Base-by-base conservation (phyloP, 2,329 filamentous ascomycete species). In the Fusarium nodosum region DNA sequence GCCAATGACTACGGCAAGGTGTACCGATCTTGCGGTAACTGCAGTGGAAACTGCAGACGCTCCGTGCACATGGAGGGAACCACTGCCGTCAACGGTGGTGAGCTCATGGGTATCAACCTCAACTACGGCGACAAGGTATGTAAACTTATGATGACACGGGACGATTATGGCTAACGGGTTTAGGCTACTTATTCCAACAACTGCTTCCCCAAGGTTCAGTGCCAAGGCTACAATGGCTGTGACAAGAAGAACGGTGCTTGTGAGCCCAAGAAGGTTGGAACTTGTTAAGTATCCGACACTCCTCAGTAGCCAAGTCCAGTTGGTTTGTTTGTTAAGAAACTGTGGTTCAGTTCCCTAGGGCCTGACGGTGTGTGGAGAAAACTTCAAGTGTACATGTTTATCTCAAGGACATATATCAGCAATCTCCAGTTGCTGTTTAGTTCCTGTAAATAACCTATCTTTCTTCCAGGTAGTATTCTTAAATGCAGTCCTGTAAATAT, bases 1-100 rank as follows among this genome's bases (percentile, higher is more conserved):
- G 82, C 79, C 62, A 76, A 81, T 7, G 79, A 84, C 74, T 84
- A 85, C 62, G 83, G 83, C 53, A 85, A 86, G 72, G 77, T 75
- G 2, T 75, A 75, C 45, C 65, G 73, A 12, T 75, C 73, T 33
- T 75, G 73, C 22, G 73, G 73, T 2, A 75, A 75, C 56, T 75
- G 73, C 48, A 73, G 56, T 22, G 64, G 65, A 3, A 75, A 83
- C 22, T 79, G 80, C 66, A 78, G 76, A 41, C 79, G 83, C 8
- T 81, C 81, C 51, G 80, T 84, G 24, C 78, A 82, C 62, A 78
- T 85, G 50, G 80, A 83, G 73, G 80, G 80, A n/a, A 72, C 77
- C 7, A 79, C 79, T 11, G 81, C 80, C 18, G 73, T 75, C 12
- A 69, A 78, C 15, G 82, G 81, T n/a, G 80, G 80, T n/a, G 77